A percentile compares a stretch with the other conserved stretches of the same genome.
Conservation (phyloP, 2,329 filamentous ascomycete species). For the Metarhizium rileyi region DNA sequence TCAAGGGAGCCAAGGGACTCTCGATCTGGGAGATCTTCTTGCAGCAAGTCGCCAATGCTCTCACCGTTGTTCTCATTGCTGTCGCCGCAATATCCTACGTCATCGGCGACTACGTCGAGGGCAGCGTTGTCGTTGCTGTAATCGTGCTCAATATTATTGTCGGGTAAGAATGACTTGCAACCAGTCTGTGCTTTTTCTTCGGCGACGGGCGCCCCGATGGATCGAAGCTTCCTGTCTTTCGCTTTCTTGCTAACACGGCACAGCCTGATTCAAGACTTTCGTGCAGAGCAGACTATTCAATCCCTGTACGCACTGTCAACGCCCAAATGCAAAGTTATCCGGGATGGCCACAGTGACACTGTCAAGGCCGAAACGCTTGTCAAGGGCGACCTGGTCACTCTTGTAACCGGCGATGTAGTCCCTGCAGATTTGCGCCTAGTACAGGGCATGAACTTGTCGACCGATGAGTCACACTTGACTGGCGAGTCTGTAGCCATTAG, state of each 20-base stretch:
- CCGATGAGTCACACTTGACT: slow-evolving; percentile 66
- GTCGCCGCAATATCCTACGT: slow-evolving; percentile 62
- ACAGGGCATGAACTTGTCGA: slow-evolving; percentile 62
- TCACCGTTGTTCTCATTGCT: slow-evolving; percentile 65
- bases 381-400: slow-evolving; percentile 53
- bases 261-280: slow-evolving; percentile 50
- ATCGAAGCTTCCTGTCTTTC: neutral
- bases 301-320: slow-evolving; percentile 48
- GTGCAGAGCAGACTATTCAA: slow-evolving; percentile 53
- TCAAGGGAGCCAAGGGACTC: slow-evolving; percentile 61
- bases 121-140: slow-evolving; percentile 52
- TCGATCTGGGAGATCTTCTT: slow-evolving; percentile 68
- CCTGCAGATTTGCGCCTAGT: slow-evolving; percentile 59
- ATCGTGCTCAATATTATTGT: slow-evolving; percentile 59
- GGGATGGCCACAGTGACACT: slow-evolving; percentile 39
- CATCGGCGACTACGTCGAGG: slow-evolving; percentile 56
- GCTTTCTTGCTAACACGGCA: neutral
- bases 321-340: slow-evolving; percentile 49
- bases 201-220: neutral
- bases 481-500: slow-evolving; percentile 62
- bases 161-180: slow-evolving; percentile 35
- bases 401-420: slow-evolving; percentile 57
- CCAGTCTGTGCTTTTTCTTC: slow-evolving; percentile 6
- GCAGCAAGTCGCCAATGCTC: slow-evolving; percentile 67
- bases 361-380: slow-evolving; percentile 50